Base-by-base conservation (phyloP, 2,329 filamentous ascomycete genomes). In the Emericellopsis atlantica region DNA sequence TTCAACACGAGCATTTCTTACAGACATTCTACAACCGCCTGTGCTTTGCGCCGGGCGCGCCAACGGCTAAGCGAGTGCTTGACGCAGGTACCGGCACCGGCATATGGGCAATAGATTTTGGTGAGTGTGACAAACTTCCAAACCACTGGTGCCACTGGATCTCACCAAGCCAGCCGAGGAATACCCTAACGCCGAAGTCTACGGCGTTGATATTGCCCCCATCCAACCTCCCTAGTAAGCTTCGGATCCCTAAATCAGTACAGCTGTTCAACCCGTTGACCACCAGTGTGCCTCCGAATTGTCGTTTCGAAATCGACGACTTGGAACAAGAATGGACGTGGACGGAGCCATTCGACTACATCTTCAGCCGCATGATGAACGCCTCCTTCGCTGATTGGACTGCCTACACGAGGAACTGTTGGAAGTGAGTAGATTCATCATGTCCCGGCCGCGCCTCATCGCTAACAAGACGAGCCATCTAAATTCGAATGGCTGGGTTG, bases 41-140 rank as follows among this genome's bases (percentile, higher is more conserved):
- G 14, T 29, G 35, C 18, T 37, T 42, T 16, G 35, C 29, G 34
- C 40, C 35, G 14, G 31, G 35, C 12, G 35, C 40, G n/a, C 14
- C 16, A 16, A 37, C 1, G 37, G 39, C 57, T 2, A 50, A 50
- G 22, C 45, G 51, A 11, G 55, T 54, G 12, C 48, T 59, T 9
- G 57, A 59, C 36, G 44, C 54, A 6, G 56, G 57, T n/a, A 56
- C 53, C 2, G 56, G 56, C 4, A 58, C 56, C 0, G 56, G 57
- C 6, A 47, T 52, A 23, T 60, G 56, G 57, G 53, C 55, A 14
- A 50, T 56, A 1, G 56, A 59, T 35, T 59, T 53, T 43, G 56
- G 53, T 44, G 42, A 9, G 29, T 21, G 8, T 29, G 8, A 12
- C 6, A 29, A 9, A 12, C 2, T 3, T 12, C 26, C 8, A 12